Percentiles rank a stretch among this genome's conserved stretches.
phyloP scores from a whole-genome alignment of 2,329 filamentous ascomycete species.

The Diaporthe destruens region DNA sequence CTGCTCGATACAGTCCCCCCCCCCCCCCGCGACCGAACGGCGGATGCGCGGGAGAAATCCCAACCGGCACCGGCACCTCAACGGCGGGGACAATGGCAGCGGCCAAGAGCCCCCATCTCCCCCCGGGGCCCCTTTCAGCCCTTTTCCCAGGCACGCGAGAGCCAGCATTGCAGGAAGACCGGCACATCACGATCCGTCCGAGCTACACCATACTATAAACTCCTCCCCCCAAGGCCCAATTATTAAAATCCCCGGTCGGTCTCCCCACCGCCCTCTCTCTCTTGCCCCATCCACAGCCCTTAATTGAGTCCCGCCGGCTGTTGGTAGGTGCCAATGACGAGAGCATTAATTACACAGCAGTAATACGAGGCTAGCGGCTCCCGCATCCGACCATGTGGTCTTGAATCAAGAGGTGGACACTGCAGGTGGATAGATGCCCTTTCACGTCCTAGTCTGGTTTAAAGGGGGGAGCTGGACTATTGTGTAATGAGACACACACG shows the following conservation, averaged over 20 bases:
- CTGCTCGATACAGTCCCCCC: too few relatives aligned
- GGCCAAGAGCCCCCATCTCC: neutral
- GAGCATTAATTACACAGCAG: neutral
- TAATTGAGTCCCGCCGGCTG: neutral
- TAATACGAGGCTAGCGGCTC: slow-evolving; percentile 12
- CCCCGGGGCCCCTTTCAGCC: too few relatives aligned
- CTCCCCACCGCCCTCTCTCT: neutral
- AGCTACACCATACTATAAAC: too few relatives aligned
- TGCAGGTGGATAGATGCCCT: neutral
- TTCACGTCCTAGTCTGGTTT: neutral
- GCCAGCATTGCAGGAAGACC: too few relatives aligned
- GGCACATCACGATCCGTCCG: neutral
- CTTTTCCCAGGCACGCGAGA: neutral
- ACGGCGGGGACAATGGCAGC: slow-evolving; percentile 2
- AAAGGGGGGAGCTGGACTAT: neutral
- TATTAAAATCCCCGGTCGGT: neutral
- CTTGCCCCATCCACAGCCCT: neutral
- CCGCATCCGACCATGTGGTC: neutral
- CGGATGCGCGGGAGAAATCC: neutral
- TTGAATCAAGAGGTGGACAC: slow-evolving; percentile 30
- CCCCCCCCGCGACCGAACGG: neutral
- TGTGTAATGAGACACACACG: neutral
- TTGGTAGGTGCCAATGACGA: neutral
- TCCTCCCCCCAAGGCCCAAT: neutral
- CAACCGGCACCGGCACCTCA: neutral